phyloP scores from a whole-genome alignment of 768 basidiomycete species.

The Sporobolomyces phaffii region DNA sequence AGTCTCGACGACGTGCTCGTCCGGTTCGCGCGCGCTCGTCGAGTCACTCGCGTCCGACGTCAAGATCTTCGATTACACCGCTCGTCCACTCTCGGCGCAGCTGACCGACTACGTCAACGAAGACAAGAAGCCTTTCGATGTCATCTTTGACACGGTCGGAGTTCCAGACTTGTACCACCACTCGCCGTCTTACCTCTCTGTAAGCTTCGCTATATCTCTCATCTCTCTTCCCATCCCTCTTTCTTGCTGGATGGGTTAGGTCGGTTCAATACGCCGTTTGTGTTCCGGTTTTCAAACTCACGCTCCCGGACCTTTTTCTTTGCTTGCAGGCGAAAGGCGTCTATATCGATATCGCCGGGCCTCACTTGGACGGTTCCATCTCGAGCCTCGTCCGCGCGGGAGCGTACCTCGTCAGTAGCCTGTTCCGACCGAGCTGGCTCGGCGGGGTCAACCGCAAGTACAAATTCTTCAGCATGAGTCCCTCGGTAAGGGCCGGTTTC shows the following conservation, averaged over 20 bases:
- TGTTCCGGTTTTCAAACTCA: too few species aligned
- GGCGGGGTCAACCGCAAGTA: constrained; percentile 51
- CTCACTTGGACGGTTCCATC: not conserved
- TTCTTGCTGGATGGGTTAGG: too few species aligned
- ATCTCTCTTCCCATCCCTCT: too few species aligned
- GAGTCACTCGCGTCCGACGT: constrained; percentile 4
- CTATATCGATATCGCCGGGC: constrained; percentile 54
- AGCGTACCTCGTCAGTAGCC: constrained; percentile 43
- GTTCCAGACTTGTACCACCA: constrained; percentile 50
- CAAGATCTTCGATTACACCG: constrained; percentile 25
- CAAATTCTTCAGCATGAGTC: constrained; percentile 9
- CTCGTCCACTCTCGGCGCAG: constrained; percentile 2
- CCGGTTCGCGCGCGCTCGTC: constrained; percentile 19
- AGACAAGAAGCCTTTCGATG: constrained; percentile 50
- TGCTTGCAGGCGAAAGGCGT: constrained; percentile 40
- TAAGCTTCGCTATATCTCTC: too few species aligned
- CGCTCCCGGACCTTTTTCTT: too few species aligned
- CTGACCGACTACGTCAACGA: not conserved
- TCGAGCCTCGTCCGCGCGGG: not conserved
- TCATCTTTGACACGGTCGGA: constrained; percentile 55
- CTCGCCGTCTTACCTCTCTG: constrained; percentile 55
- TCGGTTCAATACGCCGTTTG: too few species aligned
- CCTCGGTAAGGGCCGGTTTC: constrained; percentile 1
- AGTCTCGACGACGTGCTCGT: constrained; percentile 33
- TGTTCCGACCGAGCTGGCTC: constrained; percentile 52